Conservation (phyloP, 2,329 filamentous ascomycete genomes). For the Pseudodiploospora longispora region DNA sequence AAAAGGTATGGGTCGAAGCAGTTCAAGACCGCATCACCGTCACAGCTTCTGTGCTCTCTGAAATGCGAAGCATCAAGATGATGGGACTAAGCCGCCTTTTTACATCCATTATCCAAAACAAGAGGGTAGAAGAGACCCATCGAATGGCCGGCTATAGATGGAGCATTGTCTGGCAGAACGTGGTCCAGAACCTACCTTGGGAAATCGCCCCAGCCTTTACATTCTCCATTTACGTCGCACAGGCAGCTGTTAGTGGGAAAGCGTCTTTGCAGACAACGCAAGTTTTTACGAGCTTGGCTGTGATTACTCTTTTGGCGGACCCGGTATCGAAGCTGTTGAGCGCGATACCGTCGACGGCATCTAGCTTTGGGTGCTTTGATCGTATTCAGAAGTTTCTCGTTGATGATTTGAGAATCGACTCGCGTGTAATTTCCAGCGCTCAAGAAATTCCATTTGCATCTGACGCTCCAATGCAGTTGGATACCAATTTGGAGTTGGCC, state of each 20-base stretch:
- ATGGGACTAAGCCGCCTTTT: constrained; percentile 28
- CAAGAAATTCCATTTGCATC: too few species aligned
- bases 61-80: constrained; percentile 34
- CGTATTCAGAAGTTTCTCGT: constrained; percentile 13
- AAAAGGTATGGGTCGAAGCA: constrained; percentile 12
- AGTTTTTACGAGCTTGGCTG: constrained; percentile 15
- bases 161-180: constrained; percentile 12
- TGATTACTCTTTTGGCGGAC: constrained; percentile 13
- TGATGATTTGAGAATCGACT: too few species aligned
- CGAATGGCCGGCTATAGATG: constrained; percentile 7
- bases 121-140: constrained; percentile 22
- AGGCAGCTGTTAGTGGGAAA: background rate
- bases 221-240: constrained; percentile 8
- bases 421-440: too few species aligned
- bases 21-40: constrained; percentile 12
- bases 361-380: constrained; percentile 12
- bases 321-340: constrained; percentile 11
- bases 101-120: constrained; percentile 21
- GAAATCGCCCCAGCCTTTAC: constrained; percentile 8
- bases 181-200: constrained; percentile 12
- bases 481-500: too few species aligned
- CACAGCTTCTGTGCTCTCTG: constrained; percentile 21
- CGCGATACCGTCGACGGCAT: constrained; percentile 9
- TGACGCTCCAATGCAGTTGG: too few species aligned
- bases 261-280: constrained; percentile 6